These are phyloP conservation scores for Cystobasidium pallidum DNA, from an alignment of 1,284 basidiomycete species.

Conservation along the genomic window DNA sequence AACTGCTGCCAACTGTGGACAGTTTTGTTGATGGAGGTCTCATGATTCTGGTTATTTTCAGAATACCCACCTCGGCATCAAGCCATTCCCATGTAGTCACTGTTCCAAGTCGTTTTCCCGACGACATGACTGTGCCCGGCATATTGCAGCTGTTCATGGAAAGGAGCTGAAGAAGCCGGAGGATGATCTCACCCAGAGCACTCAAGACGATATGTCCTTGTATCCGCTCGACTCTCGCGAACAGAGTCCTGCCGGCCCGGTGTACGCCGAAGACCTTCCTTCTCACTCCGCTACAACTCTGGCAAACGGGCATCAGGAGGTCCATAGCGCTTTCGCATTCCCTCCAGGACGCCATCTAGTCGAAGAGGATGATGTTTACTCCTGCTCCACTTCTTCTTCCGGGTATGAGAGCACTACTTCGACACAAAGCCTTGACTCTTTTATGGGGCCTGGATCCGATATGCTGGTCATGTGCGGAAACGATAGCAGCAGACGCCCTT, in stretches of 20 bases:
- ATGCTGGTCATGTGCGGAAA: too few species aligned
- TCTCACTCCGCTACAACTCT: not conserved
- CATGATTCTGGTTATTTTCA: not conserved
- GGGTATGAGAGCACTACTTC: constrained; percentile 17
- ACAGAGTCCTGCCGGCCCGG: not conserved
- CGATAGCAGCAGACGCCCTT: not conserved
- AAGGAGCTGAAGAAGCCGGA: not conserved
- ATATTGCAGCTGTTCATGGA: constrained; percentile 50
- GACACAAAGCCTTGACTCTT: constrained; percentile 10
- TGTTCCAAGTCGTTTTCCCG: constrained; percentile 52
- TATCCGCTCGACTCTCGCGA: not conserved
- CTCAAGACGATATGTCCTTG: not conserved
- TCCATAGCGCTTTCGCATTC: not conserved
- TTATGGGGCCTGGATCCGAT: too few species aligned
- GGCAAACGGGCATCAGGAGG: not conserved
- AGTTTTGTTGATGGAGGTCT: not conserved
- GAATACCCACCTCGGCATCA: constrained; percentile 43
- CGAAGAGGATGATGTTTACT: not conserved
- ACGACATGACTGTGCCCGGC: constrained; percentile 52
- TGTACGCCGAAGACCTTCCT: not conserved
- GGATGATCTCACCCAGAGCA: not conserved
- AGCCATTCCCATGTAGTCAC: constrained; percentile 47
- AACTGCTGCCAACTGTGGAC: not conserved
- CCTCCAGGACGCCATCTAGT: not conserved
- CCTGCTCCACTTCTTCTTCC: not conserved